phyloP scores from a whole-genome alignment of 2,329 filamentous ascomycete genomes.

The Alternaria postmessia region DNA sequence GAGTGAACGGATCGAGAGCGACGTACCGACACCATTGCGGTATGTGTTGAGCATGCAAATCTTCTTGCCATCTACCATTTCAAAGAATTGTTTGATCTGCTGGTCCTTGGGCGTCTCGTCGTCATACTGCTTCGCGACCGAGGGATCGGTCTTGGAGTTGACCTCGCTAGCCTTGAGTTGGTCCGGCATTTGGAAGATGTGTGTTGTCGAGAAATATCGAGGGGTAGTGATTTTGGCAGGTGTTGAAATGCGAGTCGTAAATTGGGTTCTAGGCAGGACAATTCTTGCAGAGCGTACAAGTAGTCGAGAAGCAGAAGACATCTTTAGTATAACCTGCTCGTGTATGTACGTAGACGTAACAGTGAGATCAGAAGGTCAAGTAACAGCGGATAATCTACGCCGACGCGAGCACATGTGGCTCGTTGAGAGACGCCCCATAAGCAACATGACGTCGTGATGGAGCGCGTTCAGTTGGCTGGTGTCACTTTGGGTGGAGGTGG shows the following conservation, averaged over 20 bases:
- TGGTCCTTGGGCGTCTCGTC: slow-evolving; percentile 52
- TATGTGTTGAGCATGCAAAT: slow-evolving; percentile 55
- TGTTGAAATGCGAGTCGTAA: slow-evolving; percentile 1
- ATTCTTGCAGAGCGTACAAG: slow-evolving; percentile 24
- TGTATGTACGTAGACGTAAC: slow-evolving; percentile 24
- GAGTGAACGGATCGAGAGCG: neutral
- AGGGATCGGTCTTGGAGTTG: slow-evolving; percentile 56
- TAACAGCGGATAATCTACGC: slow-evolving; percentile 6
- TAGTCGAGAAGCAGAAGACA: slow-evolving; percentile 25
- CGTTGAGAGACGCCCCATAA: slow-evolving; percentile 7
- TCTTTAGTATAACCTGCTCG: slow-evolving; percentile 12
- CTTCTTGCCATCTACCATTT: slow-evolving; percentile 56
- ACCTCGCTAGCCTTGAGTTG: slow-evolving; percentile 51
- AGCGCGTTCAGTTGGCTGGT: slow-evolving; percentile 17
- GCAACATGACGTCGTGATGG: slow-evolving; percentile 31
- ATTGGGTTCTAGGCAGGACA: slow-evolving; percentile 9
- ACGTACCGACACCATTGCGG: slow-evolving; percentile 51
- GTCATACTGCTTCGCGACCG: slow-evolving; percentile 60
- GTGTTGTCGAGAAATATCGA: slow-evolving; percentile 30
- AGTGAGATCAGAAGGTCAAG: slow-evolving; percentile 29
- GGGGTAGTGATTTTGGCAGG: neutral
- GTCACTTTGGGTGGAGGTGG: slow-evolving; percentile 20
- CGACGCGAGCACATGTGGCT: slow-evolving; percentile 11
- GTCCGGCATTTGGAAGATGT: slow-evolving; percentile 56
- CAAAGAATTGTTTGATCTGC: slow-evolving; percentile 59